phyloP scores from a whole-genome alignment of 495 filamentous ascomycete species.

The Talaromyces trachyspermus region DNA sequence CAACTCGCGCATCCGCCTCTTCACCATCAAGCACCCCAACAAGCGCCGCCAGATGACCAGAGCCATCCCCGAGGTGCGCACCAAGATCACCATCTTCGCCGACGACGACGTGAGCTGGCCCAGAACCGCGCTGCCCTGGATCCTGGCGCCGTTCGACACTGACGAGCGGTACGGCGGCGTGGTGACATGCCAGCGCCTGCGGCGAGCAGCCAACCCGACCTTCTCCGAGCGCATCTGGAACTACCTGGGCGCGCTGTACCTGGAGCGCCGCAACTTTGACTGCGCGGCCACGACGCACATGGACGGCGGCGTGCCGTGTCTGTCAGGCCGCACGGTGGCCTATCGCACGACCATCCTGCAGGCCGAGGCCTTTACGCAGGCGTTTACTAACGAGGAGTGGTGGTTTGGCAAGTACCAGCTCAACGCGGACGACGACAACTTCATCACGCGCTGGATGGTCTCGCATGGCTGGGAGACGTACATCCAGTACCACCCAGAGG shows the following conservation, averaged over 20 bases:
- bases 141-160: slow-evolving; percentile 73
- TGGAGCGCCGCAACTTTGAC: slow-evolving; percentile 81
- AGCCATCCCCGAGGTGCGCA: slow-evolving; percentile 68
- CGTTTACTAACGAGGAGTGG: slow-evolving; percentile 67
- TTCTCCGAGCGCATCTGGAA: slow-evolving; percentile 56
- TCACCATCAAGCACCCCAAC: slow-evolving; percentile 57
- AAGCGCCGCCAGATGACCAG: slow-evolving; percentile 79
- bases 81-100: slow-evolving; percentile 69
- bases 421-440: slow-evolving; percentile 82
- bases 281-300: slow-evolving; percentile 79
- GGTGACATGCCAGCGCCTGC: slow-evolving; percentile 73
- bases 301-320: slow-evolving; percentile 79
- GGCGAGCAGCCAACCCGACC: slow-evolving; percentile 51
- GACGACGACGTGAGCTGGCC: slow-evolving; percentile 90
- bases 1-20: slow-evolving; percentile 37
- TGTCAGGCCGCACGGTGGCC: slow-evolving; percentile 79
- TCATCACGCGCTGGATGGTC: slow-evolving; percentile 73
- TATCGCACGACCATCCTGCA: slow-evolving; percentile 78
- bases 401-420: slow-evolving; percentile 59
- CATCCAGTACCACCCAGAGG: slow-evolving; percentile 68
- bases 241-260: slow-evolving; percentile 74
- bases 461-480: slow-evolving; percentile 68
- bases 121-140: slow-evolving; percentile 65
- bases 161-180: slow-evolving; percentile 70
- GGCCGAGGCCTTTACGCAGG: slow-evolving; percentile 62